phyloP scores from a whole-genome alignment of 805 yeast genomes.

The Hanseniaspora taiwanica region DNA sequence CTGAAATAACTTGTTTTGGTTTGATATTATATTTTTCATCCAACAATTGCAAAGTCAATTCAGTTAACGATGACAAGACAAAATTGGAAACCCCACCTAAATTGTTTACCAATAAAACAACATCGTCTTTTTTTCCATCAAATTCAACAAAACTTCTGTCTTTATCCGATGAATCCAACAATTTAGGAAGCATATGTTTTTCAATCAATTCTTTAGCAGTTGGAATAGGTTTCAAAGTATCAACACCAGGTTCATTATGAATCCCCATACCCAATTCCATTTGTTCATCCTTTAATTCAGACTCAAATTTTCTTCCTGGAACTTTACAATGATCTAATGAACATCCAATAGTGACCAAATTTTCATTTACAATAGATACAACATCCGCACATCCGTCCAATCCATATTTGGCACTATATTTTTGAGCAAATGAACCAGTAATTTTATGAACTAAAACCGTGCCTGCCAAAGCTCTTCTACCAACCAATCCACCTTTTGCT shows the following conservation, averaged over 20 bases:
- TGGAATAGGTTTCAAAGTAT: conserved; percentile 45
- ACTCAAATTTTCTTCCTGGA: conserved; percentile 61
- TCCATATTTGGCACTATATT: conserved; percentile 26
- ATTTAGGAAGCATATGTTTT: conserved; percentile 43
- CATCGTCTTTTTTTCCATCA: conserved; percentile 41
- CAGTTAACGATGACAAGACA: conserved; percentile 62
- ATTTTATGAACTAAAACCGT: conserved; percentile 77
- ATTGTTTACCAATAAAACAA: conserved; percentile 63
- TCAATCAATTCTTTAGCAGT: conserved; percentile 45
- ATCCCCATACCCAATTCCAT: conserved; percentile 93
- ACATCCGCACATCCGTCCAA: conserved; percentile 41
- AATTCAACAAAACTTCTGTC: conserved; percentile 79
- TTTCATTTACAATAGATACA: conserved; percentile 49
- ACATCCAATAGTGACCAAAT: conserved; percentile 77
- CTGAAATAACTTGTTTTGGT: conserved; percentile 60
- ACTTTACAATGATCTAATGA: conserved; percentile 82
- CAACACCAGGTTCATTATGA: conserved; percentile 86
- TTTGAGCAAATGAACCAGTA: conserved; percentile 58
- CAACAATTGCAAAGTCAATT: conserved; percentile 41
- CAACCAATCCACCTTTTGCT: conserved; percentile 79
- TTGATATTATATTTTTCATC: conserved; percentile 36
- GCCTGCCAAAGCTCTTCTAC: conserved; percentile 90
- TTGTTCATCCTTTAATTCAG: conserved; percentile 41
- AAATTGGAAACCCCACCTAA: conserved; percentile 81
- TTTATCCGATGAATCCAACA: conserved; percentile 47